These are phyloP conservation scores for Dioscorea cayenensis DNA, from an alignment of 116 monocot species.

Conservation along the genomic window DNA sequence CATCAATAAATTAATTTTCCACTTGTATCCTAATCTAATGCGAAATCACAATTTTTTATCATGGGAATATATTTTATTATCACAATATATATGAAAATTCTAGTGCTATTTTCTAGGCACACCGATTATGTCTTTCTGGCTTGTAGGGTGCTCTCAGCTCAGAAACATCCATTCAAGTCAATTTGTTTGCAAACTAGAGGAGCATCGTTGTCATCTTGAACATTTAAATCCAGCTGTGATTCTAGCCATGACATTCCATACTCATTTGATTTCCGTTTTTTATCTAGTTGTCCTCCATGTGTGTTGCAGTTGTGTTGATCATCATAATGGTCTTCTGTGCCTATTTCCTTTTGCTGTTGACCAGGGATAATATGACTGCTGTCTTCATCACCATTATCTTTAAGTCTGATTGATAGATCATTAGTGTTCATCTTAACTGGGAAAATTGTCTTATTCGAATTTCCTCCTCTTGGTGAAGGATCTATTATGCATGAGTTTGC, in stretches of 20 bases:
- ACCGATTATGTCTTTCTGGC: not conserved
- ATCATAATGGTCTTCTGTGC: constrained; percentile 8
- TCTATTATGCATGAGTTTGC: not conserved
- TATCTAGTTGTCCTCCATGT: constrained; percentile 17
- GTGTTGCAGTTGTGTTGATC: constrained; percentile 19
- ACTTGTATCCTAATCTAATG: not conserved
- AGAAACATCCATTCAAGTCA: constrained; percentile 34
- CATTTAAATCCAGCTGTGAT: constrained; percentile 60
- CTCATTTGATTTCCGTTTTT: constrained; percentile 6
- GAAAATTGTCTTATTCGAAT: constrained; percentile 8
- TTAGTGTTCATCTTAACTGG: constrained; percentile 9
- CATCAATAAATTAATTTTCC: not conserved
- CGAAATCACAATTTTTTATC: not conserved
- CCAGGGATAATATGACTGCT: constrained; percentile 1
- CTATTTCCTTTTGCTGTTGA: constrained; percentile 11
- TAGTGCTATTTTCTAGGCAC: not conserved
- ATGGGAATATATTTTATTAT: not conserved
- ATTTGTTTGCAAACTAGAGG: constrained; percentile 30
- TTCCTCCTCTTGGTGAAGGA: not conserved
- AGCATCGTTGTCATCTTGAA: constrained; percentile 25
- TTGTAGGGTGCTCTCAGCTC: constrained; percentile 14
- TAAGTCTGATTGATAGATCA: constrained; percentile 26
- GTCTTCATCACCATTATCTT: constrained; percentile 7
- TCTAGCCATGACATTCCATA: constrained; percentile 16
- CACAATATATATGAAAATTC: not conserved